Base-by-base conservation (phyloP, 2,329 filamentous ascomycete species). In the Hyphodiscus sp. region DNA sequence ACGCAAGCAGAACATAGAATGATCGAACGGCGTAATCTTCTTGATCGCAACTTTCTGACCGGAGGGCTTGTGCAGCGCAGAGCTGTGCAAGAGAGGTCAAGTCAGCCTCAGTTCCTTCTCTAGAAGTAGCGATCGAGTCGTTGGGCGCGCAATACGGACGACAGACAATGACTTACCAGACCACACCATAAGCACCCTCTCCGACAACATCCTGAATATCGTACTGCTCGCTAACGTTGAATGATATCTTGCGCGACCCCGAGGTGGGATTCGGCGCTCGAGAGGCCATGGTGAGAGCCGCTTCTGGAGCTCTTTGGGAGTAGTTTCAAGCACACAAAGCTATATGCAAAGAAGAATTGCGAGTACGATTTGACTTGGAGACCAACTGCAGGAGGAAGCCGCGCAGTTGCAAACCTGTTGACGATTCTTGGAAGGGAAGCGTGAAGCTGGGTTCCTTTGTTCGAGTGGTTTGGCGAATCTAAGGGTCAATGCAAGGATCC, bases 171-270 rank as follows among this genome's bases (percentile, higher is more conserved):
- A 75, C 87, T 71, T 81, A 96, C 91, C 94, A 97, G 63, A 99
- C 94, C 61, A 99, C 92, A 71, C 94, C 94, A 69, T 99, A 99
- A 61, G 94, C 94, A 68, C 94, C 94, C 74, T 99, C 94, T 63
- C 94, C 94, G 56, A 99, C 95, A 47, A 99, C 94, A 85, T 99
- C 94, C 72, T 97, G 92, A 63, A 99, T 99, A 69, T 99, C 94
- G 71, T 99, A 99, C 73, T 99, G 94, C 73, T 99, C 94, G 68
- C 91, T 96, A 59, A 99, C 94, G 69, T 99, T 99, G 85, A 99
- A 99, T 53, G 91, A 97, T 71, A 99, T 99, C 82, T 97, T 99
- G 70, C 94, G 82, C 65, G 84, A 86, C 65, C 81, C 81, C 66
- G 78, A 73, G 54, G 78, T 57, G 20, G 64, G 63, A 59, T 69